Evolutionary conservation across 1,284 basidiomycete genomes (phyloP), one percentile per base, ranked within the genome.

Genomic region (Ustilago xerochloae): DNA sequence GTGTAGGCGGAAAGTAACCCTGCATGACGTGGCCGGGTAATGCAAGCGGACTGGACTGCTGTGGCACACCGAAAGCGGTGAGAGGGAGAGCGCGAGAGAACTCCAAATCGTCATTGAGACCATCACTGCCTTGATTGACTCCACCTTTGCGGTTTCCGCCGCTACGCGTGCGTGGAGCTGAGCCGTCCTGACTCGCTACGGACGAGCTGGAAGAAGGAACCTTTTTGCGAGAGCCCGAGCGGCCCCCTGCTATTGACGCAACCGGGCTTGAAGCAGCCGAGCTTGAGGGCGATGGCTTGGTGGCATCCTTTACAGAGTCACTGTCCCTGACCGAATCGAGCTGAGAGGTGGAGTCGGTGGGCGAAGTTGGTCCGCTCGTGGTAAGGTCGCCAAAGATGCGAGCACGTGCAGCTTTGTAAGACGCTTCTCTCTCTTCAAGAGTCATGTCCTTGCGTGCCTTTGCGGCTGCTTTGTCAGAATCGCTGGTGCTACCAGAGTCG

Each of bases 371-470:
- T 22, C 41, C 51, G 30, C 29, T 55, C 6, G 50, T 33, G 15
- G 46, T 41, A 22, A 47, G 20, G 9, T 66, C 70, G 24, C 76
- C 78, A 63, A 81, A 81, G 60, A 81, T 81, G 28, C 79, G 61
- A 7, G 74, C 68, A 13, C 79, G 57, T 3, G 79, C 79, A n/a
- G 75, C 78, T 53, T 63, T 69, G 68, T 81, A 81, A 4, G 75
- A 67, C 18, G 75, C 76, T 45, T 79, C 78, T 24, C 77, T 46
- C 53, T 81, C 79, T 51, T 79, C 73, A n/a, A 81, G 73, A 3
- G 79, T 81, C 77, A 79, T 79, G 38, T 79, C 66, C 39, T 65
- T 74, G 39, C 75, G 63, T 10, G 66, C 64, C 30, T 77, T 75
- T 29, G 60, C 26, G 15, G 57, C 26, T 6, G 50, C 38, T 32